Conservation (phyloP, 2,329 filamentous ascomycete species). For the Hortaea werneckii region DNA sequence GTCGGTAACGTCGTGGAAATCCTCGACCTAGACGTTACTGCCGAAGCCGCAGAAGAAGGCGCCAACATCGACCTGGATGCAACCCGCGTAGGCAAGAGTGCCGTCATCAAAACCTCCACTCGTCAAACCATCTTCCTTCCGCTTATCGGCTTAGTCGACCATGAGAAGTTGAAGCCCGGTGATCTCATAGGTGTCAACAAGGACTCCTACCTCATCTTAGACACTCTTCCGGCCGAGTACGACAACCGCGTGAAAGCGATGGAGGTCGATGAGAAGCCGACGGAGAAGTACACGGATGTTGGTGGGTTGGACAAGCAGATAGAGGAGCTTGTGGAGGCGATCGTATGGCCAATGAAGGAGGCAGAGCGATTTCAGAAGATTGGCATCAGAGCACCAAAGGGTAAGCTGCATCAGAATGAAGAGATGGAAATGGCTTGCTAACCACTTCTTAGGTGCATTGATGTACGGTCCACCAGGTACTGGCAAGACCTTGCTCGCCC, state of each 20-base stretch:
- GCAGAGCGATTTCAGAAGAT: constrained; percentile 99
- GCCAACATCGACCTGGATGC: constrained; percentile 98
- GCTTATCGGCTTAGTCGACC: constrained; percentile 91
- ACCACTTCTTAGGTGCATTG: constrained; percentile 58
- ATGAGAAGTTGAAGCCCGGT: constrained; percentile 85
- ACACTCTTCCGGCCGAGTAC: constrained; percentile 94
- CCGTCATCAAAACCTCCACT: constrained; percentile 98
- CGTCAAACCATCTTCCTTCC: constrained; percentile 97
- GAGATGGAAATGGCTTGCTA: neutral
- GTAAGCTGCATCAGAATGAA: constrained; percentile 35
- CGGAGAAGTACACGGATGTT: constrained; percentile 97
- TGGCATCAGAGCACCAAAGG: constrained; percentile 97
- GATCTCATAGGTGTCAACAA: constrained; percentile 98
- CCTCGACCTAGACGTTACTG: constrained; percentile 88
- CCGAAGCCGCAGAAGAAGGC: constrained; percentile 91
- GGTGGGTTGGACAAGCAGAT: constrained; percentile 98
- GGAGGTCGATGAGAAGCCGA: constrained; percentile 99
- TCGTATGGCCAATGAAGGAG: constrained; percentile 99
- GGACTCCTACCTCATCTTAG: constrained; percentile 93
- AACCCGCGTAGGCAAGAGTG: constrained; percentile 91
- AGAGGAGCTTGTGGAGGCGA: constrained; percentile 93
- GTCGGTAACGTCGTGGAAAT: constrained; percentile 98
- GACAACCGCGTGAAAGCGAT: constrained; percentile 98
- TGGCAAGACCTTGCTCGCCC: constrained; percentile 82
- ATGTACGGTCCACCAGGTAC: constrained; percentile 96